A percentile compares a stretch with the other conserved stretches of the same genome.
These are phyloP conservation scores for Bruguiera hainesii DNA, from an alignment of 441 rosid species.

Conservation along the genomic window DNA sequence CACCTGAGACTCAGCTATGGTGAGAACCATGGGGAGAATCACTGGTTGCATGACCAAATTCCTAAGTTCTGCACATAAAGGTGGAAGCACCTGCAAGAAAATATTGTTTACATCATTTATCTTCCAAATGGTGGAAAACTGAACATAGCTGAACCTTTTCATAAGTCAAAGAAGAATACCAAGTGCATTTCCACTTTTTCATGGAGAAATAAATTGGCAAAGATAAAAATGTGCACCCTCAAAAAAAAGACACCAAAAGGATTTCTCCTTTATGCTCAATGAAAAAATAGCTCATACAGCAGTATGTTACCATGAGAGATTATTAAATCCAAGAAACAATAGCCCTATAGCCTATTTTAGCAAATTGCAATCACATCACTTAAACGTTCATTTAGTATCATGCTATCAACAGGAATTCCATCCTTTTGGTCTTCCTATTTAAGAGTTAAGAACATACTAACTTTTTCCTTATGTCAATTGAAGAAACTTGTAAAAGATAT, in stretches of 20 bases:
- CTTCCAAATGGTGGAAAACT: not conserved
- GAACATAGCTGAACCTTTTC: too few relatives aligned
- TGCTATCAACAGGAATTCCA: too few relatives aligned
- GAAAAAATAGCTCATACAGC: not conserved
- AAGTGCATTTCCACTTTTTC: too few relatives aligned
- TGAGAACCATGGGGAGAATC: constrained; percentile 96
- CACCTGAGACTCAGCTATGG: constrained; percentile 96
- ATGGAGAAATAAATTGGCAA: too few relatives aligned
- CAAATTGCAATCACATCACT: not conserved
- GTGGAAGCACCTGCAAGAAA: constrained; percentile 83
- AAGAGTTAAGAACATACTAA: not conserved
- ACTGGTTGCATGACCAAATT: constrained; percentile 94
- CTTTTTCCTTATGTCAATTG: not conserved
- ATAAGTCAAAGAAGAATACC: too few relatives aligned
- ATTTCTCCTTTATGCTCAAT: not conserved
- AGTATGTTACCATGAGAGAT: not conserved
- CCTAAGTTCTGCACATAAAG: constrained; percentile 95
- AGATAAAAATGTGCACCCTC: too few relatives aligned
- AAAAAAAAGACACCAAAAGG: too few relatives aligned
- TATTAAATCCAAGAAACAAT: constrained; percentile 3
- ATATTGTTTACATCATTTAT: constrained; percentile 3
- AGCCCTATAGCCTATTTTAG: not conserved
- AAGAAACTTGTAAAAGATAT: not conserved
- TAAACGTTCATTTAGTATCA: too few relatives aligned
- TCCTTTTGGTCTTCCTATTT: too few relatives aligned